Evolutionary conservation across 2,329 filamentous ascomycete genomes (phyloP).

Genomic region (Akanthomyces lecanii): DNA sequence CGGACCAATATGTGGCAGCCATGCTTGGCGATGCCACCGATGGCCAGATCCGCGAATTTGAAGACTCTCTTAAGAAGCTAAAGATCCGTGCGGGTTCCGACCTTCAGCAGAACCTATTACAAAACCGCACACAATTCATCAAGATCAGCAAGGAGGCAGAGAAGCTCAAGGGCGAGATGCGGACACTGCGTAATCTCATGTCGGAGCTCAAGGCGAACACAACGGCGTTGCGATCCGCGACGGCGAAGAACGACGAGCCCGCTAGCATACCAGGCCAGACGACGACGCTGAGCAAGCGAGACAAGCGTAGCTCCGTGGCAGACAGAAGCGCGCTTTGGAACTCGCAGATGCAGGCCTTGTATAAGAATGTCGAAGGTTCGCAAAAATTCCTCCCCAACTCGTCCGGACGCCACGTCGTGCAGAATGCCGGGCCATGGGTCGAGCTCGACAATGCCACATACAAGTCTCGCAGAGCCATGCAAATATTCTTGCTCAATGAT

Average conservation of each 20-base stretch:
- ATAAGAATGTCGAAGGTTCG: constrained; percentile 95
- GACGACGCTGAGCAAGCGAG: constrained; percentile 58
- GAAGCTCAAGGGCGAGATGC: constrained; percentile 95
- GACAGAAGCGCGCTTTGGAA: constrained; percentile 65
- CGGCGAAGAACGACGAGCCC: constrained; percentile 47
- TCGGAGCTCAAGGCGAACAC: constrained; percentile 82
- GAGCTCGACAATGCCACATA: constrained; percentile 97
- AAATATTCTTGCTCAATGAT: constrained; percentile 90
- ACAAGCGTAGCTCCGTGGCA: constrained; percentile 85
- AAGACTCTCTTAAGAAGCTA: constrained; percentile 68
- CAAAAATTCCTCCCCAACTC: constrained; percentile 94
- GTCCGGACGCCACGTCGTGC: constrained; percentile 85
- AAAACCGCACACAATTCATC: constrained; percentile 97
- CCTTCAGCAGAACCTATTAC: constrained; percentile 91
- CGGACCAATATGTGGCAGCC: constrained; percentile 73
- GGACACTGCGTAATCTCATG: constrained; percentile 83
- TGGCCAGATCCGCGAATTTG: constrained; percentile 78
- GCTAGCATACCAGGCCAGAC: constrained; percentile 48
- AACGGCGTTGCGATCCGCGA: constrained; percentile 58
- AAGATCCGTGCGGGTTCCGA: constrained; percentile 76
- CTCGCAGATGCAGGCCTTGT: constrained; percentile 69
- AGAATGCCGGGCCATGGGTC: constrained; percentile 91
- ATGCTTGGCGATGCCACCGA: constrained; percentile 82
- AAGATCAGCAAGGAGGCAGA: constrained; percentile 99
- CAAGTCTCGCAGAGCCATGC: constrained; percentile 84